A percentile compares a stretch with the other conserved stretches of the same genome.
These are phyloP conservation scores for Eucalyptus leucophloia DNA, from an alignment of 345 rosid species.

Conservation along the genomic window DNA sequence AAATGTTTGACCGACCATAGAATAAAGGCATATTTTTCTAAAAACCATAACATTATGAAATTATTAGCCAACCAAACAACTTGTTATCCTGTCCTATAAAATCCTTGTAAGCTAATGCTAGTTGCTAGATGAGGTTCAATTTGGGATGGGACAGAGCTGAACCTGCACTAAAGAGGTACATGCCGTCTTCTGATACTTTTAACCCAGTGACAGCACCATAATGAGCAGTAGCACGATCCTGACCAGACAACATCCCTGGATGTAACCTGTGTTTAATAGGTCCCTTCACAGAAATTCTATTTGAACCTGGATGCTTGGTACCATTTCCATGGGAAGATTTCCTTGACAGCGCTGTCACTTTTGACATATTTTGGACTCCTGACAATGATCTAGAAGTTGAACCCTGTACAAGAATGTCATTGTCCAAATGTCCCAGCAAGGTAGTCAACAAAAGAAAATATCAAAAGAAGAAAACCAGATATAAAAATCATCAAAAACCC, in stretches of 20 bases:
- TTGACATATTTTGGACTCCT: constrained; percentile 21
- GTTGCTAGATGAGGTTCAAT: background rate
- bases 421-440: background rate
- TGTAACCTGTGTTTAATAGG: constrained; percentile 58
- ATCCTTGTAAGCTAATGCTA: background rate
- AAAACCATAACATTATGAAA: background rate
- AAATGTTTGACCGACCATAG: background rate
- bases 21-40: background rate
- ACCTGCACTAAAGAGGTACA: constrained; percentile 98
- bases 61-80: background rate
- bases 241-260: constrained; percentile 75
- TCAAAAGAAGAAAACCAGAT: background rate
- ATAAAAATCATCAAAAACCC: background rate
- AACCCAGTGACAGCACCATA: constrained; percentile 89
- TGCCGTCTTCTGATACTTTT: constrained; percentile 76
- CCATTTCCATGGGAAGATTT: constrained; percentile 43
- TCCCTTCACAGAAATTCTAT: constrained; percentile 40
- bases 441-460: background rate
- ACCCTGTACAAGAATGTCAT: constrained; percentile 14
- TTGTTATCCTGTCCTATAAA: background rate
- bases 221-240: constrained; percentile 89
- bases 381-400: constrained; percentile 29
- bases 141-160: background rate
- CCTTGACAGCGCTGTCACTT: constrained; percentile 25
- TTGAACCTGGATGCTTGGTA: constrained; percentile 33